These are phyloP conservation scores for Trichoderma sp. DNA, from an alignment of 2,329 filamentous ascomycete species.

Conservation along the genomic window DNA sequence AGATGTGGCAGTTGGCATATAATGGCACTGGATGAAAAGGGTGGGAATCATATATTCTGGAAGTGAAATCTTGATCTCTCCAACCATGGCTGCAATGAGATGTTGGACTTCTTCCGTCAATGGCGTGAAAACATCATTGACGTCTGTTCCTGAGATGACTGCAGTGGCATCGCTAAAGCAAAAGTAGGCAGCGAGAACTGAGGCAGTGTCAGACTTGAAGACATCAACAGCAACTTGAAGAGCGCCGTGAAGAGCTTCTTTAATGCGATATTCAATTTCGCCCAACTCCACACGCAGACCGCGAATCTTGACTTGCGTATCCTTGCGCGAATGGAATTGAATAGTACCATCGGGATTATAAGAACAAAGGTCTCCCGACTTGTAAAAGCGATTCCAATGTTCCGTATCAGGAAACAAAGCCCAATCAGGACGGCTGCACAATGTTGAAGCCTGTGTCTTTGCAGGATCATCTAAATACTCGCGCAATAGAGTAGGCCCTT, in stretches of 20 bases:
- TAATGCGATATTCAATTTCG: neutral
- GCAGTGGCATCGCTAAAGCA: neutral
- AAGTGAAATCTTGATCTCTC: neutral
- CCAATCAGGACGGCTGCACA: neutral
- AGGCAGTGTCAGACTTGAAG: neutral
- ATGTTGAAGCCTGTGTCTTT: neutral
- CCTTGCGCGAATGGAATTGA: constrained; percentile 8
- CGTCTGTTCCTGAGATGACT: neutral
- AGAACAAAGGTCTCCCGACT: neutral
- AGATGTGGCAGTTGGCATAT: constrained; percentile 8
- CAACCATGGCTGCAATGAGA: neutral
- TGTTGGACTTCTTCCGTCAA: neutral
- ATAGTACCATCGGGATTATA: neutral
- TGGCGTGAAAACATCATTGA: neutral
- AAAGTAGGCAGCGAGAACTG: neutral
- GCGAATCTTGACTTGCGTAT: constrained; percentile 13
- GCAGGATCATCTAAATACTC: neutral
- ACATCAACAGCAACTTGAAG: neutral
- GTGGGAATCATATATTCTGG: constrained; percentile 22
- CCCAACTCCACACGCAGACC: constrained; percentile 12
- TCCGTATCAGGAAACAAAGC: neutral
- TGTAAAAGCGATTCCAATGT: neutral
- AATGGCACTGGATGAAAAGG: constrained; percentile 6
- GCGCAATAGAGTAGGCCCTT: neutral
- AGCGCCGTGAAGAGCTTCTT: neutral